Evolutionary conservation across 805 yeast genomes (phyloP).

Genomic region (Lipomyces yamadae): DNA sequence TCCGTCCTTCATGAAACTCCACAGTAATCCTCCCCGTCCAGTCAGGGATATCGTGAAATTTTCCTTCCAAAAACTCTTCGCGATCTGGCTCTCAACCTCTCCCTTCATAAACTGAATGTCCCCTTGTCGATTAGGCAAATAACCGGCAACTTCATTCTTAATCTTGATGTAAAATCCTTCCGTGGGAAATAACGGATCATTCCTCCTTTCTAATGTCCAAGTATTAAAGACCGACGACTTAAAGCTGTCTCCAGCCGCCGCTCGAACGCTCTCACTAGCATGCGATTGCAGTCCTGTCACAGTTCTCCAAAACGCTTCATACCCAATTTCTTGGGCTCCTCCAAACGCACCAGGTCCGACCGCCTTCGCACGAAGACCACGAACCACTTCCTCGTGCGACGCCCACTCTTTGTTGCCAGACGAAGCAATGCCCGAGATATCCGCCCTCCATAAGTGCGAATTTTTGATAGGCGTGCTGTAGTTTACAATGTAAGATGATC

Average conservation of each 20-base stretch:
- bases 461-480: constrained; percentile 57
- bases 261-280: constrained; percentile 62
- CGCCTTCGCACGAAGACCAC: constrained; percentile 52
- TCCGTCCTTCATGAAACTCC: constrained; percentile 46
- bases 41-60: constrained; percentile 57
- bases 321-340: constrained; percentile 58
- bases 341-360: constrained; percentile 55
- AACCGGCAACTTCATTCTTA: constrained; percentile 54
- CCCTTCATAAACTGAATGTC: constrained; percentile 45
- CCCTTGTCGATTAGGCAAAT: constrained; percentile 37
- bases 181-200: constrained; percentile 52
- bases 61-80: constrained; percentile 45
- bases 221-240: constrained; percentile 60
- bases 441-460: constrained; percentile 59
- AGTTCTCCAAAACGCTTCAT: constrained; percentile 63
- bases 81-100: constrained; percentile 47
- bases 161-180: constrained; percentile 52
- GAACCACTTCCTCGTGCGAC: constrained; percentile 57
- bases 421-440: constrained; percentile 56
- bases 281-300: constrained; percentile 52
- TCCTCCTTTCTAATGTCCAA: constrained; percentile 53
- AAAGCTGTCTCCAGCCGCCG: constrained; percentile 63
- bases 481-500: constrained; percentile 58
- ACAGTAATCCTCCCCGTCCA: constrained; percentile 61
- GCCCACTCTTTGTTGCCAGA: constrained; percentile 59